Evolutionary conservation across 306 rosid genomes (phyloP).

Genomic region (Vigna mungo): DNA sequence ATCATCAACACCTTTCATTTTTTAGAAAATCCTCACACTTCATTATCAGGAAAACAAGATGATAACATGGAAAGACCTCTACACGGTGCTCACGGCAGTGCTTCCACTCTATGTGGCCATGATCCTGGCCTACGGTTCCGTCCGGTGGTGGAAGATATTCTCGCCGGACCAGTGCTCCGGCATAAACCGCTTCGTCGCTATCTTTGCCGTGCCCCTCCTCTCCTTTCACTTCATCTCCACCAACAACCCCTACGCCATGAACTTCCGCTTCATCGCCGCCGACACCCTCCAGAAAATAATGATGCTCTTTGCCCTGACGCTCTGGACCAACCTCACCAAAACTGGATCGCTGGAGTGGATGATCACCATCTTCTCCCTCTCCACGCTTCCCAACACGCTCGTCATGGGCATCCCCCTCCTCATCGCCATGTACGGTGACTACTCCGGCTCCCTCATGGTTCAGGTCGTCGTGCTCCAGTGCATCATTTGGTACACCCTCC

Average conservation of each 20-base stretch:
- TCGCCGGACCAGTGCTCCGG: constrained; percentile 96
- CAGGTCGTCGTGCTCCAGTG: constrained; percentile 91
- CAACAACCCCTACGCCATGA: constrained; percentile 83
- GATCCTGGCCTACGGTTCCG: constrained; percentile 44
- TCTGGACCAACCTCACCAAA: constrained; percentile 40
- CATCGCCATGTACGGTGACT: constrained; percentile 72
- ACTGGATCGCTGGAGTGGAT: constrained; percentile 37
- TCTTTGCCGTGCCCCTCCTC: constrained; percentile 88
- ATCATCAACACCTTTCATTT: too few relatives aligned
- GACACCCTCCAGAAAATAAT: constrained; percentile 88
- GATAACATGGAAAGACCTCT: constrained; percentile 41
- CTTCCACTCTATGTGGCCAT: constrained; percentile 44
- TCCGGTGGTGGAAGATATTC: constrained; percentile 57
- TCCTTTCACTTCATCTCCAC: constrained; percentile 86
- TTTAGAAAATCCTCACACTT: too few relatives aligned
- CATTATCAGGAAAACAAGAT: not conserved
- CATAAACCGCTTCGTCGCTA: constrained; percentile 86
- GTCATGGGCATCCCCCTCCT: constrained; percentile 92
- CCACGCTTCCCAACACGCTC: constrained; percentile 60
- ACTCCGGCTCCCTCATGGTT: constrained; percentile 80
- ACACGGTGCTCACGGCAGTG: constrained; percentile 41
- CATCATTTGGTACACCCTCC: constrained; percentile 88
- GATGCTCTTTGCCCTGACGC: constrained; percentile 31
- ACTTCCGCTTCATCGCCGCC: constrained; percentile 91
- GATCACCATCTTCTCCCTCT: constrained; percentile 41